Evolutionary conservation across 1,139 yeast species (phyloP).

Genomic region (Kluyveromyces sp.): DNA sequence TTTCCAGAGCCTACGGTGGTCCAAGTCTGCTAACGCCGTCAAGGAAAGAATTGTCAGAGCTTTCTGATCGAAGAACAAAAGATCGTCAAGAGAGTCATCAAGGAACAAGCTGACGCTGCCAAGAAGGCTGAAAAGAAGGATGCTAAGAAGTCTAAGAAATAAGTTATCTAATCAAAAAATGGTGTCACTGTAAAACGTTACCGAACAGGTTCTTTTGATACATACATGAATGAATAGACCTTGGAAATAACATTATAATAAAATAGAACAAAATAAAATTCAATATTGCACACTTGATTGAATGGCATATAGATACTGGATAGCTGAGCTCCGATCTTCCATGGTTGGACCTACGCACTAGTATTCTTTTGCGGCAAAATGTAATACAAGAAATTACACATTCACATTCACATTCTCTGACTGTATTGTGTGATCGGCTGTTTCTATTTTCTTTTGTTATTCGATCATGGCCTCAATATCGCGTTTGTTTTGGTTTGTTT

Average conservation of each 20-base stretch:
- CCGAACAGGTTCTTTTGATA: background rate
- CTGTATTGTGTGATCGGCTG: too few relatives aligned
- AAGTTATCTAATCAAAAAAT: constrained; percentile 4
- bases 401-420: too few relatives aligned
- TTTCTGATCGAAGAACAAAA: constrained; percentile 98
- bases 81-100: constrained; percentile 97
- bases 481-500: background rate
- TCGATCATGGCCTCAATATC: too few relatives aligned
- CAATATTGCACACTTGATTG: too few relatives aligned
- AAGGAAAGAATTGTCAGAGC: constrained; percentile 99
- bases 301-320: too few relatives aligned
- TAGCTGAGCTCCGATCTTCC: too few relatives aligned
- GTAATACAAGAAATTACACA: too few relatives aligned
- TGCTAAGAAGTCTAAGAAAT: constrained; percentile 18
- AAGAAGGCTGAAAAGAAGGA: constrained; percentile 34
- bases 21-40: constrained; percentile 97
- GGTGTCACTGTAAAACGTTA: background rate
- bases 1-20: constrained; percentile 99
- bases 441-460: too few relatives aligned
- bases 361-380: too few relatives aligned
- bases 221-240: background rate
- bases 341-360: too few relatives aligned
- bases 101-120: constrained; percentile 88
- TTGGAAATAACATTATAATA: too few relatives aligned
- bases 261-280: too few relatives aligned